Evolutionary conservation across 108 stramenopile species (phyloP), one percentile per base, ranked within the genome.

Genomic region (Fragilaria crotonensis): DNA sequence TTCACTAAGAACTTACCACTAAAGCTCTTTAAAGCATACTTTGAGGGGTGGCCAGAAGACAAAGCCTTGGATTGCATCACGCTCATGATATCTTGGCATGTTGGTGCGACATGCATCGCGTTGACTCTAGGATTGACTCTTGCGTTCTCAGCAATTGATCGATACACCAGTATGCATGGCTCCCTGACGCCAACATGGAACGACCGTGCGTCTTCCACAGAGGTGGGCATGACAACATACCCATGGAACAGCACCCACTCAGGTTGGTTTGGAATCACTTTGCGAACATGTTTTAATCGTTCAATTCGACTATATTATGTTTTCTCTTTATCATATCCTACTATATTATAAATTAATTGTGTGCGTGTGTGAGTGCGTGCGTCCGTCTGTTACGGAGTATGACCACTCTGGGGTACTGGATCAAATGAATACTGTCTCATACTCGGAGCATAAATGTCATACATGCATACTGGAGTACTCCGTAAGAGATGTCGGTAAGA

Each of bases 181-280:
- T 90, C 89, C 61, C 85, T 85, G 59, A 77, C 88, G 3, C 68
- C 60, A 20, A 72, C 76, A 60, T 74, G 67, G 59, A 91, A 92
- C 28, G 82, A 79, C n/a, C 82, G 54, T 22, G 79, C 94, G 68
- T 91, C 90, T 44, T 84, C 81, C 21, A 77, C 62, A 5, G 67
- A 33, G 3, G 78, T 72, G 11, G 77, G 60, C 0, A 70, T 56
- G 2, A 88, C 85, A 33, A 77, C 63, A 54, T 83, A 90, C 20
- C 90, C 86, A 68, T 95, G 91, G 59, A 81, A 69, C 5, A 88
- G 72, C 51, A 91, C 26, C 94, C 94, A 95, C 18, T 73, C 67
- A 44, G 36, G 14, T 11, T 11, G 3, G n/a, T n/a, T 36, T 56
- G n/a, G 31, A 19, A 31, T 14, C 30, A 20, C 48, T 50, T 61